Evolutionary conservation across 345 rosid genomes (phyloP), one percentile per base, ranked within the genome.

Genomic region (Streptanthus diversifolius): DNA sequence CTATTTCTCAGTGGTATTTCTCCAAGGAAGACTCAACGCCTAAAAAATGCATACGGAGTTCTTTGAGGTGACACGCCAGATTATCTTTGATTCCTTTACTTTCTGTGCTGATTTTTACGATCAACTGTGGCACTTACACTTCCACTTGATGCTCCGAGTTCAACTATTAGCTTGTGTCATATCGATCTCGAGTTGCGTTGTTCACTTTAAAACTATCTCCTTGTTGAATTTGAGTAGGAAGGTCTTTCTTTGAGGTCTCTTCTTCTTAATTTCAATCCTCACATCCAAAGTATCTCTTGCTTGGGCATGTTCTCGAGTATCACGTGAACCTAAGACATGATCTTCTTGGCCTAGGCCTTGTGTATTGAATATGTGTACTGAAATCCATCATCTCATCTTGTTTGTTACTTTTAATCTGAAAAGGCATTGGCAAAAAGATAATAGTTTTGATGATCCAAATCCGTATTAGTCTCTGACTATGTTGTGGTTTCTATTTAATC

Each of bases 1-100:
- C 93, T 43, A 77, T 90, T 69, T 88, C 95, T 30, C 95, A 89
- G 79, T 91, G 95, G 97, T 91, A 90, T 81, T 89, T 91, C 66
- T 79, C 92, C 4, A 89, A 87, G 78, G 95, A 88, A 70, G 91
- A 91, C 62, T 63, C 84, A 1, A 19, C 71, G 73, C 97, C 96
- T 39, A 85, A 72, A 67, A 80, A 82, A 45, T 80, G 87, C 43
- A 89, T 91, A 37, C 83, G 96, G 64, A 93, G 82, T 66, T 88
- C 97, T 29, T 73, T 93, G 81, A 89, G 98, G 97, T 91, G 59
- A 72, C 35, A 77, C 21, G 0, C 27, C 2, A 12, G 24, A 8
- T 29, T n/a, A 36, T 67, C 56, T 59, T 19, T 65, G 61, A 3
- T 27, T 65, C n/a, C 18, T 17, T 60, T 69, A 29, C 25, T 45